Evolutionary conservation across 805 yeast genomes (phyloP).

Genomic region (Hanseniaspora osmophila): DNA sequence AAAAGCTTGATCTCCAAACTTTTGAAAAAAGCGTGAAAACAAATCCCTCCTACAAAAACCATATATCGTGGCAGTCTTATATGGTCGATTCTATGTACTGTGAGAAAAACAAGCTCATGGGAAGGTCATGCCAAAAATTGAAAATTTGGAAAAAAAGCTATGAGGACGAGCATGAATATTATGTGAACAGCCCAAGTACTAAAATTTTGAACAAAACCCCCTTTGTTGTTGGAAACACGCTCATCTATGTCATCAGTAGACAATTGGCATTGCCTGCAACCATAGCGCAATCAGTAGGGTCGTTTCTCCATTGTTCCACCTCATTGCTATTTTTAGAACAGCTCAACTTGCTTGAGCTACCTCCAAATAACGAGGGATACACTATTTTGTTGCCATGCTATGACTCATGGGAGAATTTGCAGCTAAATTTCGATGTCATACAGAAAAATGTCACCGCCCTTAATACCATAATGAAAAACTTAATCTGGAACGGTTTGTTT

Average conservation of each 20-base stretch:
- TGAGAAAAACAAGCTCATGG: constrained; percentile 33
- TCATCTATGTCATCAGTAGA: constrained; percentile 51
- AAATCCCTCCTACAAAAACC: not conserved
- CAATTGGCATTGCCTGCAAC: constrained; percentile 50
- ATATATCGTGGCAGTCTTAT: constrained; percentile 8
- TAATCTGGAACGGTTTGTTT: constrained; percentile 47
- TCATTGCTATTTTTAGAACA: constrained; percentile 45
- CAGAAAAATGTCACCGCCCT: constrained; percentile 37
- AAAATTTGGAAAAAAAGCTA: constrained; percentile 25
- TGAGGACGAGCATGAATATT: constrained; percentile 15
- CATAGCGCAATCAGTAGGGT: constrained; percentile 49
- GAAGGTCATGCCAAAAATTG: constrained; percentile 50
- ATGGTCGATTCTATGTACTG: constrained; percentile 43
- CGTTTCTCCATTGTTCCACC: constrained; percentile 41
- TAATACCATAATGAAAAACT: constrained; percentile 37
- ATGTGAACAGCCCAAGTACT: constrained; percentile 42
- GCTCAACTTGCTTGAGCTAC: constrained; percentile 37
- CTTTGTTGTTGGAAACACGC: constrained; percentile 42
- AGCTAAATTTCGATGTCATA: constrained; percentile 46
- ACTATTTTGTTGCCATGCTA: constrained; percentile 70
- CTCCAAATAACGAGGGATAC: constrained; percentile 47
- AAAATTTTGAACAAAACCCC: constrained; percentile 30
- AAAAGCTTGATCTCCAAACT: constrained; percentile 22
- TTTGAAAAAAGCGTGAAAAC: constrained; percentile 7
- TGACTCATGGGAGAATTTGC: constrained; percentile 52